A percentile compares a stretch with the other conserved stretches of the same genome.
Evolutionary conservation across 2,329 filamentous ascomycete species (phyloP).

Genomic region (Drechslerella stenobrocha): DNA sequence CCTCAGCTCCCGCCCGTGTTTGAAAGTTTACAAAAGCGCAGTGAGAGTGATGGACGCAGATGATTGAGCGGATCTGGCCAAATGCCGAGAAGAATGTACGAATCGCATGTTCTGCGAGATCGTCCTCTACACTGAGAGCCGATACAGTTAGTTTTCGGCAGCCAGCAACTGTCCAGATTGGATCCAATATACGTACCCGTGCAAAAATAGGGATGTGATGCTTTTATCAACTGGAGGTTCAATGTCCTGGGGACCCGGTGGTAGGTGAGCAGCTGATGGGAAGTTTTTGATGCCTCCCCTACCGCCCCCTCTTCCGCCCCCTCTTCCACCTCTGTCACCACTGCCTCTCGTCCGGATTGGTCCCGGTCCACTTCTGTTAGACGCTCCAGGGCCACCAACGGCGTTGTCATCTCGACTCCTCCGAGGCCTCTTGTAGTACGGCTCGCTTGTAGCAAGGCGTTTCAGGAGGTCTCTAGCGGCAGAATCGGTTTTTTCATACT

Average conservation of each 20-base stretch:
- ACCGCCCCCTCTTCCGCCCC: conserved; percentile 57
- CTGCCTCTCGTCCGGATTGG: conserved; percentile 51
- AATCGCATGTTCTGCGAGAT: conserved; percentile 87
- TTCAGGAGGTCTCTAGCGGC: conserved; percentile 87
- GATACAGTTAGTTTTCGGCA: not conserved
- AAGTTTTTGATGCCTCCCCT: conserved; percentile 63
- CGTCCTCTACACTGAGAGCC: conserved; percentile 71
- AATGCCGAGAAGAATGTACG: conserved; percentile 86
- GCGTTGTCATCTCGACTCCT: conserved; percentile 56
- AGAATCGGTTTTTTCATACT: conserved; percentile 80
- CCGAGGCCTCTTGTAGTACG: conserved; percentile 81
- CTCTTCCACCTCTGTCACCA: conserved; percentile 55
- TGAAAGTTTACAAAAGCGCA: conserved; percentile 97
- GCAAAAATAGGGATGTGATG: conserved; percentile 91
- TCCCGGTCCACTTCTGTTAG: conserved; percentile 55
- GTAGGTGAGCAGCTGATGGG: conserved; percentile 71
- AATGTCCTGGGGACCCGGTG: conserved; percentile 82
- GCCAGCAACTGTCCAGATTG: too few relatives aligned
- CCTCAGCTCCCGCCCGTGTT: conserved; percentile 79
- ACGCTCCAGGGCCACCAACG: conserved; percentile 53
- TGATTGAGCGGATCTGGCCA: conserved; percentile 85
- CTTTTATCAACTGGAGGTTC: conserved; percentile 79
- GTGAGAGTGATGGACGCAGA: conserved; percentile 96
- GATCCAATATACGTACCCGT: conserved; percentile 64
- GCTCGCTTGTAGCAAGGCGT: conserved; percentile 84